Evolutionary conservation across 2,329 filamentous ascomycete species (phyloP).

Genomic region (Penicillium sp.): DNA sequence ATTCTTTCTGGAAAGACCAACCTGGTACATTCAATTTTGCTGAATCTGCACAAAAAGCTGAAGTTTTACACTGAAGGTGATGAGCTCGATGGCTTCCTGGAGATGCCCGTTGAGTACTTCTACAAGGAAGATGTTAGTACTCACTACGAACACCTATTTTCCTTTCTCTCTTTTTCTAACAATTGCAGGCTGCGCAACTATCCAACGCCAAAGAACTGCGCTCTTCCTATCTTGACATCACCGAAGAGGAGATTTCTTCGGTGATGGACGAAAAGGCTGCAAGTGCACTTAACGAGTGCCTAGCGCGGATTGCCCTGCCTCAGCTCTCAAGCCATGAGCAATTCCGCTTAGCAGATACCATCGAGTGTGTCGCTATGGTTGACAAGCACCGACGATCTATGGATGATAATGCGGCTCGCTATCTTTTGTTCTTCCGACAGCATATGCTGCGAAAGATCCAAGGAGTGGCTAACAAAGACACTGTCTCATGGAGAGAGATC

Average conservation of each 20-base stretch:
- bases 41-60: conserved; percentile 71
- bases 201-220: conserved; percentile 50
- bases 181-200: conserved; percentile 38
- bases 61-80: conserved; percentile 86
- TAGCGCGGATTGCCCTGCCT: conserved; percentile 73
- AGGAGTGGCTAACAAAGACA: conserved; percentile 62
- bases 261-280: conserved; percentile 72
- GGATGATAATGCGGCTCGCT: conserved; percentile 85
- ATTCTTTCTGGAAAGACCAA: conserved; percentile 75
- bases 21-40: conserved; percentile 71
- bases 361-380: conserved; percentile 80
- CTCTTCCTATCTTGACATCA: conserved; percentile 54
- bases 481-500: conserved; percentile 55
- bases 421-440: conserved; percentile 84
- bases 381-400: conserved; percentile 86
- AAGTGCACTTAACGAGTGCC: conserved; percentile 69
- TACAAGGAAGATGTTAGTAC: conserved; percentile 46
- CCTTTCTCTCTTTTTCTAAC: conserved; percentile 21
- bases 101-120: conserved; percentile 54
- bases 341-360: conserved; percentile 78
- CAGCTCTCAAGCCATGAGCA: conserved; percentile 84
- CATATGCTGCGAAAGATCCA: conserved; percentile 70
- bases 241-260: conserved; percentile 57
- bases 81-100: conserved; percentile 73
- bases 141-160: not conserved